Base-by-base conservation (phyloP, 192 early-diverging fungal species). In the Radiomyces spectabilis region DNA sequence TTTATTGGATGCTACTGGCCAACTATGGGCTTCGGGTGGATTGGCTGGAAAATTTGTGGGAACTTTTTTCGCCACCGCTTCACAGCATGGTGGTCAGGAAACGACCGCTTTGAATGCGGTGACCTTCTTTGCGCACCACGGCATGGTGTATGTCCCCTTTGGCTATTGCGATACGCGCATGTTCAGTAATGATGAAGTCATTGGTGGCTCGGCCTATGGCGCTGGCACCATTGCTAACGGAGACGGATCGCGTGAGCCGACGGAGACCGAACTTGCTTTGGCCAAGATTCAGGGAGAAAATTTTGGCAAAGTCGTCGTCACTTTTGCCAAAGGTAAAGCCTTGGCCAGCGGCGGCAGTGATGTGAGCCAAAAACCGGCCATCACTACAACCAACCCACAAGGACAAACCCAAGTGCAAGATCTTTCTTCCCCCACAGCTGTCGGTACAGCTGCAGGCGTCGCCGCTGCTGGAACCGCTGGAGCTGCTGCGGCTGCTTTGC, bases 11-110 rank as follows among this genome's bases (percentile, higher is more conserved):
- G 41, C 57, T 0, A 66, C 53, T 22, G 62, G 66, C 48, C n/a
- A n/a, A 16, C 42, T 68, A 7, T 85, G 79, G 78, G 47, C 41
- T 1, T 52, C 25, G 2, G 74, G 76, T 26, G 79, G 81, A 2
- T 68, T 91, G 41, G 64, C 68, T 24, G 84, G 80, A 25, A 93
- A 91, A 77, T 77, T 79, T 38, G 87, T 71, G 4, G 88, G 82
- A 24, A 64, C 74, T 43, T 91, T 93, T 74, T 81, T 78, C 41
- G 84, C 86, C 30, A 88, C 87, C 6, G 81, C 70, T 5, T 73
- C 78, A 38, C 85, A 86, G 71, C 82, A 85, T 62, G 88, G 88
- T 49, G 90, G 90, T 18, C 86, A 89, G 73, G 88, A 93, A 62
- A n/a, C n/a, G n/a, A 89, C 87, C 4, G 78, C 81, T 25, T 55